These are phyloP conservation scores for Fusarium haematococcum DNA, from an alignment of 2,329 filamentous ascomycete species.

Conservation along the genomic window DNA sequence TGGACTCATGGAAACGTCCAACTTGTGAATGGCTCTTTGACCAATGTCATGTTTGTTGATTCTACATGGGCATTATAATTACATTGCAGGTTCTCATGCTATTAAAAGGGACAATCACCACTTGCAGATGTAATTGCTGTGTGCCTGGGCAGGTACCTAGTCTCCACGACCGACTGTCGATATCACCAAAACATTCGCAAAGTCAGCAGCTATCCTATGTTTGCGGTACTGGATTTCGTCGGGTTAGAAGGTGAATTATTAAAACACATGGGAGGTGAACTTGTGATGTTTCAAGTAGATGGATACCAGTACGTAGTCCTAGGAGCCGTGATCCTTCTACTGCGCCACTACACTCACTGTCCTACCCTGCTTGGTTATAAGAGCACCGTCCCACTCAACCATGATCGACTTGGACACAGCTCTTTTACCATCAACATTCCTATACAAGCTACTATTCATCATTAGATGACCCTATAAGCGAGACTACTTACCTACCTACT, in stretches of 20 bases:
- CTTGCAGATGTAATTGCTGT: neutral
- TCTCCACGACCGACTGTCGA: neutral
- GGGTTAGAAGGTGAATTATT: too few species aligned
- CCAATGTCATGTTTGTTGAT: neutral
- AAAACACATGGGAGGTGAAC: too few species aligned
- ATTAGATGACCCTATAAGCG: neutral
- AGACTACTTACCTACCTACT: neutral
- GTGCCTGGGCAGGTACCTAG: neutral
- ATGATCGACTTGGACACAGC: neutral
- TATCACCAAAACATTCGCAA: neutral
- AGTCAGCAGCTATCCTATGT: neutral
- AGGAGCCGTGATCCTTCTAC: neutral
- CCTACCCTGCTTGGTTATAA: neutral
- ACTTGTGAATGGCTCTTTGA: neutral
- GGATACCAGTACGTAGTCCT: neutral
- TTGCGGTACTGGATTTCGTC: neutral
- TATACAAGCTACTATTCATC: neutral
- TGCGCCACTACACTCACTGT: neutral
- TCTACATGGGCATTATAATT: neutral
- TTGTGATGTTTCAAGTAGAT: neutral
- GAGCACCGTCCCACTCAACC: neutral
- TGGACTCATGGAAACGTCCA: neutral
- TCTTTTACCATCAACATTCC: neutral
- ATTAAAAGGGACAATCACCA: neutral
- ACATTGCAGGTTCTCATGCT: neutral